Base-by-base conservation (phyloP, 2,329 filamentous ascomycete species). In the Botrytis fragariae region DNA sequence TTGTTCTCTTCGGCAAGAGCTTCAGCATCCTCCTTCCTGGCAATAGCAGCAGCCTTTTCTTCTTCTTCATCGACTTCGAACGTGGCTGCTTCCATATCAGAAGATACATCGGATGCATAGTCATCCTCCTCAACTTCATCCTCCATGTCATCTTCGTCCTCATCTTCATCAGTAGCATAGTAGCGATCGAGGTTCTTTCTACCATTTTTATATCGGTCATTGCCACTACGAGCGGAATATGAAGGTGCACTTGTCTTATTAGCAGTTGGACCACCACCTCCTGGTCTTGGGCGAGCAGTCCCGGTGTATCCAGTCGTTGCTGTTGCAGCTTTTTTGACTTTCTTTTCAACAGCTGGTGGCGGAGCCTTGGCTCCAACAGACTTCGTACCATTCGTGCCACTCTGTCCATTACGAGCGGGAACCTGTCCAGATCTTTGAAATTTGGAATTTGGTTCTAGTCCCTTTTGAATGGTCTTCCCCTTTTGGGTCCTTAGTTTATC, bases 31-130 rank as follows among this genome's bases (percentile, higher is more conserved):
- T 95, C 93, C 64, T 86, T 86, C 62, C 87, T 88, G 37, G 92
- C 93, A 72, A 87, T 85, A 44, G 84, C 82, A 74, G 91, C 87
- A 3, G 92, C 91, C 68, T 84, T 80, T 64, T 85, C 84, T 80
- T 95, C 93, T 81, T 95, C 93, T 51, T 87, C 84, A 74, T 94
- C 91, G 70, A 95, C 88, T 77, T 94, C 92, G 74, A 90, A 91
- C 54, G 91, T 81, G 48, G 91, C 92, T 3, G 91, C 93, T 81
- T 94, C 92, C 91, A 94, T 94, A 78, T 93, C 92, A 9, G 91
- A 93, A 8, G 90, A 92, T 9, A 81, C 89, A 72, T 92, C 91
- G 0, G 89, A 90, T 4, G 84, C 87, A 76, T 92, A 91, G 65
- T 92, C 89, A 61, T 87, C 85, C 39, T 85, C 84, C 42, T 81